Evolutionary conservation across 306 rosid species (phyloP).

Genomic region (Vigna hirtella): DNA sequence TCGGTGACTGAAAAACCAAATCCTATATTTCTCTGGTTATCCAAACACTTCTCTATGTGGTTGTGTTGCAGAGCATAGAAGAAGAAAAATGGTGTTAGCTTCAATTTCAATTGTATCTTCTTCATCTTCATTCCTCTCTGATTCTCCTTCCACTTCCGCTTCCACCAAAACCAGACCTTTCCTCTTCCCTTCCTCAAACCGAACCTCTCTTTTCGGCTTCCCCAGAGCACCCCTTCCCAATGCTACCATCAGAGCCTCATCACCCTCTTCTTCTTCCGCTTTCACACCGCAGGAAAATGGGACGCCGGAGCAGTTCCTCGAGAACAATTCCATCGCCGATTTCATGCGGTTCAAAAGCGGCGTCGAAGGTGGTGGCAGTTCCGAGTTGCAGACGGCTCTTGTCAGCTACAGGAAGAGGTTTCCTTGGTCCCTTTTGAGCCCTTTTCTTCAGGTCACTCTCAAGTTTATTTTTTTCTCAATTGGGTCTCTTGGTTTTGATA

Average conservation of each 20-base stretch:
- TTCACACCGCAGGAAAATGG: conserved; percentile 53
- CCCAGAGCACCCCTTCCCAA: conserved; percentile 39
- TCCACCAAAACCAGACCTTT: conserved; percentile 46
- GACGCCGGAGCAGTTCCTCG: conserved; percentile 67
- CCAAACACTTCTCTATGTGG: conserved; percentile 29
- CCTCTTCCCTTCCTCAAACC: conserved; percentile 42
- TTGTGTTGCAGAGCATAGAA: background rate
- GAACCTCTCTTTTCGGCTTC: conserved; percentile 34
- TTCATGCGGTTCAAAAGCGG: conserved; percentile 87
- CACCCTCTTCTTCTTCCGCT: conserved; percentile 19
- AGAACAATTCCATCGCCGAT: conserved; percentile 78
- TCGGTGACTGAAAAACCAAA: conserved; percentile 34
- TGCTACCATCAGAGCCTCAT: conserved; percentile 32
- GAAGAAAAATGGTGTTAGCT: conserved; percentile 52
- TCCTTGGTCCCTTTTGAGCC: conserved; percentile 83
- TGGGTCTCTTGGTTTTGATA: conserved; percentile 18
- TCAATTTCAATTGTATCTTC: conserved; percentile 64
- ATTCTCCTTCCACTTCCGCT: conserved; percentile 56
- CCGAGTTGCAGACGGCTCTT: conserved; percentile 85
- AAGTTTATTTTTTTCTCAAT: conserved; percentile 35
- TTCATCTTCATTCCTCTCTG: conserved; percentile 58
- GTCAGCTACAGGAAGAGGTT: conserved; percentile 82
- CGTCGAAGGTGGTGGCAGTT: conserved; percentile 60
- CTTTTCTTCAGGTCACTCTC: conserved; percentile 73
- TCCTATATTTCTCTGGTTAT: conserved; percentile 46